Conservation (phyloP, 163 green algal genomes). For the Scenedesmus sp. region DNA sequence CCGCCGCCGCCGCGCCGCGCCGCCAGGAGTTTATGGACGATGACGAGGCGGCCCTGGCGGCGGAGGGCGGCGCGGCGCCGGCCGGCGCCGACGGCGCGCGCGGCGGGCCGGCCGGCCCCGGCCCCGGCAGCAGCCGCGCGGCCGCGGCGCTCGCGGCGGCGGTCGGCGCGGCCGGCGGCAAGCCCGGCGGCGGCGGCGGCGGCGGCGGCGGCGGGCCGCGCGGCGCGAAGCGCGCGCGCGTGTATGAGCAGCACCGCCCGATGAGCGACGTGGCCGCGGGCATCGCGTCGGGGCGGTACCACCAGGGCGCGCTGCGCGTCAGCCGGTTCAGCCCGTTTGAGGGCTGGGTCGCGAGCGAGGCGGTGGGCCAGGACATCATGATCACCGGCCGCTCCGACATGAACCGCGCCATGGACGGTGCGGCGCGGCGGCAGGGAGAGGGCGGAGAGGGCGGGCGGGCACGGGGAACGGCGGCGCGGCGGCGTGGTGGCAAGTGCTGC, state of each 20-base stretch:
- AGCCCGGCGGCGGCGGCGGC: too few relatives aligned
- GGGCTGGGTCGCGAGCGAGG: slow-evolving; percentile 83
- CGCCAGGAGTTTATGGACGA: slow-evolving; percentile 32
- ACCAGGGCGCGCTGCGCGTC: slow-evolving; percentile 87
- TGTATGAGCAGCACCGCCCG: slow-evolving; percentile 86
- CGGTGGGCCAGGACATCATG: slow-evolving; percentile 88
- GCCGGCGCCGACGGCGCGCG: not conserved
- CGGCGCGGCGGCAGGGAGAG: too few relatives aligned
- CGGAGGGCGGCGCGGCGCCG: slow-evolving; percentile 13
- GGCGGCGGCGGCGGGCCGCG: slow-evolving; percentile 6
- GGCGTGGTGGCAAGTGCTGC: too few relatives aligned
- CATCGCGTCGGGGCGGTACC: slow-evolving; percentile 81
- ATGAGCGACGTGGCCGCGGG: slow-evolving; percentile 77
- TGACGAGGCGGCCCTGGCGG: slow-evolving; percentile 5
- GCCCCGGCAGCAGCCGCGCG: not conserved
- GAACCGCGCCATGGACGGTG: slow-evolving; percentile 89
- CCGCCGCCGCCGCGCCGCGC: too few relatives aligned
- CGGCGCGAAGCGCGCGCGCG: slow-evolving; percentile 69
- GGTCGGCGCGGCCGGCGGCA: too few relatives aligned
- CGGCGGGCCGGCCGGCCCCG: slow-evolving; percentile 1
- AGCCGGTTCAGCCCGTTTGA: slow-evolving; percentile 90
- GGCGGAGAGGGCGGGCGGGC: too few relatives aligned
- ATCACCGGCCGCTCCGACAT: slow-evolving; percentile 82
- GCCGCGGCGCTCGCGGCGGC: slow-evolving; percentile 14
- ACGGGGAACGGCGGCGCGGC: too few relatives aligned